Evolutionary conservation across 345 rosid species (phyloP), one percentile per base, ranked within the genome.

Genomic region (Moricandia moricandioides): DNA sequence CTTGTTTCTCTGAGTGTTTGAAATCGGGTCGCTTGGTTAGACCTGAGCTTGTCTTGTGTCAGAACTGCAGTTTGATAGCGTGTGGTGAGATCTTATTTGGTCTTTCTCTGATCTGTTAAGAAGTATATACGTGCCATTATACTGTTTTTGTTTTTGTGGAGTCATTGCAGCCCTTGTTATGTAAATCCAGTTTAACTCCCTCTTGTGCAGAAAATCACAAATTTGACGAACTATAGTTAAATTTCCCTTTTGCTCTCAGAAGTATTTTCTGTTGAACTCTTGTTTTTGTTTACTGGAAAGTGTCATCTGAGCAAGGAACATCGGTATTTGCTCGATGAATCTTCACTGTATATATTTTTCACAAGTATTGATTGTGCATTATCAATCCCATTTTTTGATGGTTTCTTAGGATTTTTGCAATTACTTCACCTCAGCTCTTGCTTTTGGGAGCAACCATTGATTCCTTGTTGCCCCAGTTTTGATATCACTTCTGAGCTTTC

Each of bases 51-150:
- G n/a, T 6, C 61, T 56, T 27, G 16, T 56, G 33, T 56, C 16
- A 67, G 40, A 33, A 2, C 43, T 54, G 34, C 58, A 62, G 8
- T 37, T 21, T 69, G 27, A 69, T 69, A 47, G 70, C 65, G 54
- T 76, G 16, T 69, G 58, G 34, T 69, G 6, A 35, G 8, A 30
- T 16, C 55, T 60, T 67, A 60, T 49, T 33, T 74, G 40, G 60
- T 58, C 59, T 29, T 62, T 70, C 18, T 45, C 18, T 58, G 45
- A 16, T 66, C 60, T 43, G 29, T 29, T 63, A 8, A 7, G n/a
- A 64, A 62, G 56, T 56, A 11, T 73, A 27, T 9, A 34, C 17
- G 9, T 56, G 33, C 16, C 26, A 26, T 26, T 56, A 56, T 33
- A 43, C 0, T 1, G 4, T 52, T 56, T 27, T 27, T 1, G 4